These are phyloP conservation scores for Saturnispora zaruensis DNA, from an alignment of 805 yeast species.

Conservation along the genomic window DNA sequence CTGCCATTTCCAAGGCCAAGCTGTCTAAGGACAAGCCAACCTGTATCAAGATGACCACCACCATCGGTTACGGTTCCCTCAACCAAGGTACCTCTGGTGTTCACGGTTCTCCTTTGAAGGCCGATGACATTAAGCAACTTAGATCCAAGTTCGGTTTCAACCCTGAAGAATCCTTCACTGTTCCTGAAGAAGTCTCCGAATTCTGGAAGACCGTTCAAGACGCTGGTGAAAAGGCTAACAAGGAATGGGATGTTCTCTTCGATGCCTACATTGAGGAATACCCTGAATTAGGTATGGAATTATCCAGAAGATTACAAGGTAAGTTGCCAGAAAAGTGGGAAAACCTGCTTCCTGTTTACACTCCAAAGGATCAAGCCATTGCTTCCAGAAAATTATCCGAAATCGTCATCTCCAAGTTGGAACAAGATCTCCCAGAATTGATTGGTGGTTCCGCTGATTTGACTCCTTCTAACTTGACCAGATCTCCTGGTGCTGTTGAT, in stretches of 20 bases:
- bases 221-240: constrained; percentile 60
- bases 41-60: constrained; percentile 78
- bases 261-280: constrained; percentile 54
- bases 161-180: constrained; percentile 71
- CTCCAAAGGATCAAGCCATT: constrained; percentile 67
- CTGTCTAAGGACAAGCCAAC: constrained; percentile 76
- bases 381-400: constrained; percentile 96
- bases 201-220: constrained; percentile 49
- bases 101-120: constrained; percentile 93
- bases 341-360: constrained; percentile 66
- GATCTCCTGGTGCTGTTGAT: constrained; percentile 74
- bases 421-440: constrained; percentile 69
- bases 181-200: constrained; percentile 77
- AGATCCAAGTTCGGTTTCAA: constrained; percentile 80
- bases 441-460: constrained; percentile 98
- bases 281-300: constrained; percentile 73
- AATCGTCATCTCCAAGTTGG: constrained; percentile 56
- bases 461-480: constrained; percentile 93
- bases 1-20: constrained; percentile 77
- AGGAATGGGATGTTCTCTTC: constrained; percentile 64
- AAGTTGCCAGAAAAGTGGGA: constrained; percentile 82
- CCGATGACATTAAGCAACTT: constrained; percentile 84
- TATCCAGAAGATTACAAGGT: constrained; percentile 67
- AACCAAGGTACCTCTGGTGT: constrained; percentile 81
- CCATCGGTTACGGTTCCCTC: constrained; percentile 90